Base-by-base conservation (phyloP, 2,329 filamentous ascomycete genomes). In the Stylonectria norvegica region DNA sequence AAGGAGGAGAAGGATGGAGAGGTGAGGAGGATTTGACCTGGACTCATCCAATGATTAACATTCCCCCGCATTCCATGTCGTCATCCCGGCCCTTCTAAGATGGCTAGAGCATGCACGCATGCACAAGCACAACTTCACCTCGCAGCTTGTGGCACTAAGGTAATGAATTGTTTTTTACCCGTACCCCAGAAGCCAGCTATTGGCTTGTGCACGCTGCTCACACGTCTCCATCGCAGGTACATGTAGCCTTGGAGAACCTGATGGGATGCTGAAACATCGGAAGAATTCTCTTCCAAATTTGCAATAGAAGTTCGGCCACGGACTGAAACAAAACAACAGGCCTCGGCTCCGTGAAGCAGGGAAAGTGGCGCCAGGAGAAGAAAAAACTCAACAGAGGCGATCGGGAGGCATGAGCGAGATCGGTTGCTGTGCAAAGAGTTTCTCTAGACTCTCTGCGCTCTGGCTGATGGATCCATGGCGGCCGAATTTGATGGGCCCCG, bases 31-130 rank as follows among this genome's bases (percentile, higher is more conserved):
- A 12, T 22, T n/a, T 12, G 20, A 35, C 19, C 33, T 22, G 19
- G 22, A 18, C 36, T 34, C 20, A 36, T 36, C 31, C 34, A 35
- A 40, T 33, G 35, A 46, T 25, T 40, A 36, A 49, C 29, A 56
- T 55, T 56, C 52, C 58, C 57, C 58, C 58, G 58, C 58, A 60
- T 58, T 60, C 54, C 58, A 58, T 61, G 55, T 57, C 58, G 58
- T 60, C 58, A 60, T 61, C 55, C 51, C 55, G 52, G 48, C 27
- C 44, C 45, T 37, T 45, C 46, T 44, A 43, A 52, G 48, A 41
- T 37, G 44, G 53, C 53, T 43, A 45, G 37, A 52, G 49, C 22
- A 25, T 29, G n/a, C n/a, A 43, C 48, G 49, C 39, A 40, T 42
- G 43, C 42, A 45, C 51, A 56, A 47, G 48, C 45, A 55, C 36